Conservation (phyloP, 495 filamentous ascomycete genomes). For the Durotheca rogersii region DNA sequence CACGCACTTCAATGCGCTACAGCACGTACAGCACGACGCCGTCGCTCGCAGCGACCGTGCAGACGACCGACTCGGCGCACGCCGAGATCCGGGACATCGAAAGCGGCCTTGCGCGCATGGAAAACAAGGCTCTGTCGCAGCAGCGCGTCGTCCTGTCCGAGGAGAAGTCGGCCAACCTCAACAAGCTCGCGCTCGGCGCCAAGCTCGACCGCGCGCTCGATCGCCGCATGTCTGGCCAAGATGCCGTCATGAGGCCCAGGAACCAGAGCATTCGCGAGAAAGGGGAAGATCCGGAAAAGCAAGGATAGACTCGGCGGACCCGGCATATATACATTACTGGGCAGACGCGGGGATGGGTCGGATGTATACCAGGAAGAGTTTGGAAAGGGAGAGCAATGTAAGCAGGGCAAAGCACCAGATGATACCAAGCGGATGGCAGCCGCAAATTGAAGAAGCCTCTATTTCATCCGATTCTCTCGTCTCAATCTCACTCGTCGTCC, state of each 20-base stretch:
- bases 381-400: background rate
- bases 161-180: conserved; percentile 82
- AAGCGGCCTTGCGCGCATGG: conserved; percentile 81
- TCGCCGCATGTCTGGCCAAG: conserved; percentile 85
- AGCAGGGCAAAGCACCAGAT: conserved; percentile 8
- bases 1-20: conserved; percentile 72
- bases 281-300: conserved; percentile 28
- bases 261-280: conserved; percentile 45
- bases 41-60: conserved; percentile 65
- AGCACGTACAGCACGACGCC: conserved; percentile 78
- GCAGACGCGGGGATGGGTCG: no score
- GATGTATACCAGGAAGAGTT: background rate
- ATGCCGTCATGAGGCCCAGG: conserved; percentile 76
- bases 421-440: conserved; percentile 25
- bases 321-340: no score
- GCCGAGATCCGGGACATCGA: conserved; percentile 80
- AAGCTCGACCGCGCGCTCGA: conserved; percentile 92
- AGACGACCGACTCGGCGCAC: conserved; percentile 58
- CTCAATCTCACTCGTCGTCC: no score
- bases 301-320: conserved; percentile 9
- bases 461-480: conserved; percentile 1
- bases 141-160: conserved; percentile 82
- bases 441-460: conserved; percentile 4
- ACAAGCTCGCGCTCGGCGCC: conserved; percentile 86
- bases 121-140: conserved; percentile 79